Evolutionary conservation across 805 yeast genomes (phyloP), one percentile per base, ranked within the genome.

Genomic region (Metschnikowia santaceciliae): DNA sequence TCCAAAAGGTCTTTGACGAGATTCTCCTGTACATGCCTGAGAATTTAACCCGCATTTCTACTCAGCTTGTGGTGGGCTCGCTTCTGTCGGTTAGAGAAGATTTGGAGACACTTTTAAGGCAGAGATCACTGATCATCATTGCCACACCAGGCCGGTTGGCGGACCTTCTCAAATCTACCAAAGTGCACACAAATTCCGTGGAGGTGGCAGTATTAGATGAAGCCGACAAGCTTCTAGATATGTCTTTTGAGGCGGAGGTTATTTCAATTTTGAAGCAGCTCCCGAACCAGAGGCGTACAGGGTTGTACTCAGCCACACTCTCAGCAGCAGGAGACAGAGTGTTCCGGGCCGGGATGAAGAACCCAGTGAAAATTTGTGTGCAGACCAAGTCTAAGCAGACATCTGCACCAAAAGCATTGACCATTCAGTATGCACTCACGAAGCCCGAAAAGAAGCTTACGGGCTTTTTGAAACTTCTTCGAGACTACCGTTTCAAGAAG

Each of bases 201-300:
- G 95, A 89, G 57, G 78, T 87, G 36, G 76, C 88, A 11, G 83
- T 94, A 4, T 66, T 94, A 38, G 99, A 94, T 66, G 98, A 94
- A 69, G 98, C 98, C 6, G 99, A 94, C 62, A 81, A 90, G 58
- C 74, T 92, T 34, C 72, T 92, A 33, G 98, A 91, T 63, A 66
- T 83, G 26, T 86, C 90, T 37, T 90, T 90, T 63, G 80, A 79
- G 26, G 74, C 72, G 39, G 90, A 90, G 41, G 81, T 88, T 40
- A 81, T 83, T 40, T 72, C 77, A 32, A 88, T 92, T 30, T 71
- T 92, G 37, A 75, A 80, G 33, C 65, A 77, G 42, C 70, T 94
- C 30, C 99, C 99, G 0, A 86, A 88, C 58, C 99, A 92, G 69
- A 82, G 96, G 61, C 78, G 99, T 61, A 90, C 96, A 0, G 99